Percentiles rank a stretch among this genome's conserved stretches.
These are phyloP conservation scores for Hymenoscyphus fraxineus DNA, from an alignment of 2,329 filamentous ascomycete genomes.

Conservation along the genomic window DNA sequence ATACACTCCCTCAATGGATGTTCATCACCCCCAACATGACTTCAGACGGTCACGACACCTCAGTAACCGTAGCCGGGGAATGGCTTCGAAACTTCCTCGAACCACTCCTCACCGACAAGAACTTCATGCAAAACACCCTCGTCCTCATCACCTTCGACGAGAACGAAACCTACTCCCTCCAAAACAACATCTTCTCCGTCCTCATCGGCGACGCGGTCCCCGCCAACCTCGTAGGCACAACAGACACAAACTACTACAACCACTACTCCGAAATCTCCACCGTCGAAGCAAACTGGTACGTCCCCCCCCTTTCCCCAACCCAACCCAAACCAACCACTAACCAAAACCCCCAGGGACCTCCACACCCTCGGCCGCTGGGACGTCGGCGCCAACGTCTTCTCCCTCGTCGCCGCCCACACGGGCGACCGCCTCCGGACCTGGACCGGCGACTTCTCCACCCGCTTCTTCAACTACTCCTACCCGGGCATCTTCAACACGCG, in stretches of 20 bases:
- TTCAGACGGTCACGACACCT: slow-evolving; percentile 71
- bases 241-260: slow-evolving; percentile 66
- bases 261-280: slow-evolving; percentile 69
- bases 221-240: slow-evolving; percentile 58
- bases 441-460: slow-evolving; percentile 31
- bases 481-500: slow-evolving; percentile 37
- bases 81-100: slow-evolving; percentile 68
- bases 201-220: slow-evolving; percentile 74
- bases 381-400: slow-evolving; percentile 67
- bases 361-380: slow-evolving; percentile 69
- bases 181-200: slow-evolving; percentile 67
- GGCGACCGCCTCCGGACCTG: slow-evolving; percentile 45
- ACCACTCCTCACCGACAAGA: slow-evolving; percentile 63
- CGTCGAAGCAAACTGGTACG: slow-evolving; percentile 61
- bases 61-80: slow-evolving; percentile 61
- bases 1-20: slow-evolving; percentile 67
- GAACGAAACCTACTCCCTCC: slow-evolving; percentile 62
- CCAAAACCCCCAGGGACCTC: slow-evolving; percentile 40
- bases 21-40: slow-evolving; percentile 75
- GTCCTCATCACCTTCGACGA: slow-evolving; percentile 79
- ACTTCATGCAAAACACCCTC: slow-evolving; percentile 73
- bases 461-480: slow-evolving; percentile 45
- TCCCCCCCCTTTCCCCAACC: no score
- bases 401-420: slow-evolving; percentile 56
- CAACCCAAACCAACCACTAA: neutral